Percentiles rank a stretch among this genome's conserved stretches.
These are phyloP conservation scores for Naganishia kalamii DNA, from an alignment of 768 basidiomycete species.

Conservation along the genomic window DNA sequence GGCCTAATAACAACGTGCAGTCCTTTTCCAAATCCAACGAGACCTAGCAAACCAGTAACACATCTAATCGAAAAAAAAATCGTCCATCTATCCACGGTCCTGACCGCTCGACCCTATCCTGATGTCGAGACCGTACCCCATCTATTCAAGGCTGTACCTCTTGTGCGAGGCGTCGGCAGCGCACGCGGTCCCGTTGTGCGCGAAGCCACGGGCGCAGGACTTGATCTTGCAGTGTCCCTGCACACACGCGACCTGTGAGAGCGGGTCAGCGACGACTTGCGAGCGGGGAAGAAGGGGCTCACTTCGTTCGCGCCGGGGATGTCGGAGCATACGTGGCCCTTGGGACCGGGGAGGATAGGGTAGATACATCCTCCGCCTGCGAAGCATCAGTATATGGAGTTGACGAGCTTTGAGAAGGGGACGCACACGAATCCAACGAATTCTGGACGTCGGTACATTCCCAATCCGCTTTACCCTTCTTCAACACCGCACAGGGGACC, in stretches of 20 bases:
- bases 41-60: too few species aligned
- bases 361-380: constrained; percentile 2
- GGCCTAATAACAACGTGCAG: too few species aligned
- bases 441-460: constrained; percentile 6
- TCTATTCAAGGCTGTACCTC: constrained; percentile 2
- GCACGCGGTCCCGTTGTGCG: constrained; percentile 8
- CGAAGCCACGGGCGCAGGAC: constrained; percentile 11
- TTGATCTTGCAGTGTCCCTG: constrained; percentile 3
- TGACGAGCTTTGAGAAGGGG: neutral
- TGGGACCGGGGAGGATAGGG: neutral
- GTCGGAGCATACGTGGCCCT: neutral
- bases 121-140: neutral
- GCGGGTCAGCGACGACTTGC: neutral
- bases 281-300: neutral
- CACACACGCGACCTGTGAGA: neutral
- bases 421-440: neutral
- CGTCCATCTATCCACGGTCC: too few species aligned
- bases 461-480: constrained; percentile 10
- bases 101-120: neutral
- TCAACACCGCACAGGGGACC: neutral
- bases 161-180: neutral
- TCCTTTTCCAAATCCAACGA: too few species aligned
- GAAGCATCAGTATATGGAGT: neutral
- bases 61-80: too few species aligned
- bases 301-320: neutral